Base-by-base conservation (phyloP, 2,329 filamentous ascomycete genomes). In the Paraphaeosphaeria sporulosa region DNA sequence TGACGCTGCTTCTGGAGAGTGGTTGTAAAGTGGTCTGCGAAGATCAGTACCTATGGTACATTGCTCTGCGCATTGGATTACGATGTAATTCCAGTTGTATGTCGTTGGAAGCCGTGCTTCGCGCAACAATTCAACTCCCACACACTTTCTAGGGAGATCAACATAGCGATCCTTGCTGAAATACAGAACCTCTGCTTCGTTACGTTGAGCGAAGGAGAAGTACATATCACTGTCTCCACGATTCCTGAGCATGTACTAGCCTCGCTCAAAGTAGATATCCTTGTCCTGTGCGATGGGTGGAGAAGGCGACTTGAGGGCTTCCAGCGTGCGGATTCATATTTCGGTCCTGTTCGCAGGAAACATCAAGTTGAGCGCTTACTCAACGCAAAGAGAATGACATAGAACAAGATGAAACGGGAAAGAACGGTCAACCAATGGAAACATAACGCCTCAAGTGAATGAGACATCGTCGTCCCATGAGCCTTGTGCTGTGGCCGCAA, bases 211-310 rank as follows among this genome's bases (percentile, higher is more conserved):
- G 8, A 78, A 75, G 54, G 70, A 66, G 5, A 75, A 66, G 40
- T 79, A 64, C 17, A 72, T 72, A 46, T 82, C 68, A 5, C 73
- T 23, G 3, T 81, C 78, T 1, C 68, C 67, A 9, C 79, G 71
- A 59, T 87, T 87, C 21, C 80, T 82, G 5, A 88, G 63, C 19
- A 86, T 79, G 62, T 87, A 83, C 84, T 84, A 87, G 0, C 84
- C 84, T 0, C 82, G 78, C 34, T 77, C 66, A 21, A 83, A 72
- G 15, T 70, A 65, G 44, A 81, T 71, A 48, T 81, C 70, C 23
- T 76, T 36, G 36, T 40, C 17, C 17, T n/a, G 17, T 17, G 36
- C 13, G 36, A 40, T 15, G 13, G 36, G 13, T 17, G n/a, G n/a
- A n/a, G n/a, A n/a, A n/a, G n/a, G n/a, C n/a, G n/a, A n/a, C n/a